A percentile compares a stretch with the other conserved stretches of the same genome.
Evolutionary conservation across 345 rosid species (phyloP).

Genomic region (Melastoma malabathricum): DNA sequence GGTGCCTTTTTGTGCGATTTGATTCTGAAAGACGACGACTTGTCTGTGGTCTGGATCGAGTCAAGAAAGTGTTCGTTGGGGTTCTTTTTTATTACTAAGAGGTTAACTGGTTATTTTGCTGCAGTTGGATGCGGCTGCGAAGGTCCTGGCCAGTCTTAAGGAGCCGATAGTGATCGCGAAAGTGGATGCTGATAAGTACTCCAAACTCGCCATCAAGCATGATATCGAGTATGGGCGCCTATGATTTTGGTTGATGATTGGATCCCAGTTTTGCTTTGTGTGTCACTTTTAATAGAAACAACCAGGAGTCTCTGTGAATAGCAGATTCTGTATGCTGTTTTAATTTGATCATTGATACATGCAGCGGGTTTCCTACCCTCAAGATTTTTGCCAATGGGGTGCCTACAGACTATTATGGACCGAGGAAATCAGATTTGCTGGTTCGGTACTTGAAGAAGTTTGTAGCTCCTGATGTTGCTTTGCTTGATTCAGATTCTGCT

Average conservation of each 20-base stretch:
- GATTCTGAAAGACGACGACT: background rate
- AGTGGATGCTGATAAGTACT: constrained; percentile 71
- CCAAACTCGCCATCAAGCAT: constrained; percentile 52
- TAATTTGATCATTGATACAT: background rate
- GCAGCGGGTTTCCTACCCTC: constrained; percentile 79
- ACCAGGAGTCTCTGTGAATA: background rate
- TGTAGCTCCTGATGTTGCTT: constrained; percentile 76
- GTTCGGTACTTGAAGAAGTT: constrained; percentile 78
- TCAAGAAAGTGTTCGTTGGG: background rate
- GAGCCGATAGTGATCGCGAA: constrained; percentile 75
- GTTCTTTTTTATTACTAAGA: too few relatives aligned
- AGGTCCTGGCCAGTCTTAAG: constrained; percentile 52
- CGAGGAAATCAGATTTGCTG: constrained; percentile 72
- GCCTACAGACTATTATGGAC: constrained; percentile 73
- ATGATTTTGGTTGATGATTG: background rate
- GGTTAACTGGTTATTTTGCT: constrained; percentile 10
- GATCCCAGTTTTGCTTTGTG: background rate
- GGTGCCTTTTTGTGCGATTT: background rate
- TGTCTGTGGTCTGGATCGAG: background rate
- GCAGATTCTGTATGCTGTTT: background rate
- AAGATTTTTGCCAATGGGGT: constrained; percentile 76
- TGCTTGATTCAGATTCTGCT: constrained; percentile 53
- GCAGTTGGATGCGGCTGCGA: constrained; percentile 89
- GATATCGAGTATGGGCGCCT: constrained; percentile 55
- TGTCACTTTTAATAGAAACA: background rate